Evolutionary conservation across 306 rosid species (phyloP), one percentile per base, ranked within the genome.

Genomic region (Prunus mume): DNA sequence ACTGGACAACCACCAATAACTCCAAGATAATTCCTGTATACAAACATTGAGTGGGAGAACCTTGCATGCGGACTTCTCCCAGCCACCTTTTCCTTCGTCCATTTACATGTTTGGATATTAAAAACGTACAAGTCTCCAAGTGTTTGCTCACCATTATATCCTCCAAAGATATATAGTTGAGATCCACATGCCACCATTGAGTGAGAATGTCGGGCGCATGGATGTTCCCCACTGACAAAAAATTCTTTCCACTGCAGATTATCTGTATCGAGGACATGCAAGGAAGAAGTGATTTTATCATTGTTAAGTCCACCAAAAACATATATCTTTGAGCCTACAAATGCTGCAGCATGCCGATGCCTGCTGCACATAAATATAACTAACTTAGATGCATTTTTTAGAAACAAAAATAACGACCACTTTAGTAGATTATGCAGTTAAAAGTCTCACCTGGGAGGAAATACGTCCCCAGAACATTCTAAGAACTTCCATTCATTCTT

Each of bases 281-380:
- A 79, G 73, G 97, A 92, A 45, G 97, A 85, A 75, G 88, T 84
- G 72, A 92, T 80, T 71, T 32, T 14, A 73, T 90, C 96, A 74
- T 86, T 85, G 79, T 88, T 87, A 55, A 95, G 97, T 71, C 98
- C 97, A 49, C 97, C 98, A 86, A 90, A 95, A 71, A 95, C 88
- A 83, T 92, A 95, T 76, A 95, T 90, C 71, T 83, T 69, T 63
- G 90, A 85, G 72, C 96, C 97, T 58, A 84, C 72, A 18, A 74
- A 91, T 46, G 93, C 96, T 27, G 96, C 92, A 85, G 97, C 93
- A 81, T 95, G 97, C 41, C 96, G 95, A 87, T 95, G 99, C 91
- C 99, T 90, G 85, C 73, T 62, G 74, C 78, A 80, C 58, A 58
- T 4, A 49, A 14, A 57, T 73, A 84, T 52, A 72, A 11, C 52